phyloP scores from a whole-genome alignment of 306 rosid genomes.

The Betula pendula region DNA sequence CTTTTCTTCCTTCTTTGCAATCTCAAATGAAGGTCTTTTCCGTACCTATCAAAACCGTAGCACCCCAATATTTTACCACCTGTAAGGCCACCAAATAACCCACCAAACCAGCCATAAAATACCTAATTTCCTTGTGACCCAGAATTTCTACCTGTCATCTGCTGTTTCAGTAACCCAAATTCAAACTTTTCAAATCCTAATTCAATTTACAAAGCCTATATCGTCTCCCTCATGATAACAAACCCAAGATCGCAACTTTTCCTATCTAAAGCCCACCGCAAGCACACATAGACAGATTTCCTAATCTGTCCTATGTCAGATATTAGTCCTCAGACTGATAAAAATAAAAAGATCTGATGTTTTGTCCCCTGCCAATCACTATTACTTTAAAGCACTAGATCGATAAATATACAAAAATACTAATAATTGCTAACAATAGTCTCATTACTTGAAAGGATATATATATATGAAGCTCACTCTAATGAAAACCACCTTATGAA shows the following conservation, averaged over 20 bases:
- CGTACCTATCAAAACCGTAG: neutral
- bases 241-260: too few relatives aligned
- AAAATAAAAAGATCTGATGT: neutral
- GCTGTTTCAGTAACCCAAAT: too few relatives aligned
- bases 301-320: neutral
- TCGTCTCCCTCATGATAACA: too few relatives aligned
- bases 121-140: neutral
- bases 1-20: neutral
- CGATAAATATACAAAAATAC: neutral
- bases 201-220: too few relatives aligned
- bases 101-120: neutral
- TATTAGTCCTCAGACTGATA: neutral
- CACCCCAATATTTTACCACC: neutral
- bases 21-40: neutral
- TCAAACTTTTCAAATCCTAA: too few relatives aligned
- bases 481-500: neutral
- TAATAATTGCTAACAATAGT: neutral
- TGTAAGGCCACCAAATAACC: neutral
- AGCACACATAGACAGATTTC: too few relatives aligned
- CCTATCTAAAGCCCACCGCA: too few relatives aligned
- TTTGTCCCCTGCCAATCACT: neutral
- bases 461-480: neutral
- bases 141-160: too few relatives aligned
- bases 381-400: neutral
- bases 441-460: neutral